A percentile compares a stretch with the other conserved stretches of the same genome.
phyloP scores from a whole-genome alignment of 1,284 basidiomycete species.

The Ganoderma lingzhi region DNA sequence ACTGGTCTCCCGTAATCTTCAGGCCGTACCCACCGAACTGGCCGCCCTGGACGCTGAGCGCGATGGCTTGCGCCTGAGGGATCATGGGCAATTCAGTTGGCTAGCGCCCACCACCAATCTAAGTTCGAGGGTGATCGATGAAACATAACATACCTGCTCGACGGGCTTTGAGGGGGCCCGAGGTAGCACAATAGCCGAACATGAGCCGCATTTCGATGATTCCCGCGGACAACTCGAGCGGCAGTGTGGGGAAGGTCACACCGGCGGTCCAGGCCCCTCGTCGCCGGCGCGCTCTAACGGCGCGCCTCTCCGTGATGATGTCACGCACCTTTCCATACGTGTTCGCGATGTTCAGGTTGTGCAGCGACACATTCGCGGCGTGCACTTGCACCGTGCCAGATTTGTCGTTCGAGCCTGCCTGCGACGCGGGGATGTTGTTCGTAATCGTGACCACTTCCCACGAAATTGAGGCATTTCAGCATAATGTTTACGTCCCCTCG shows the following conservation, averaged over 20 bases:
- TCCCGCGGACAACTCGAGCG: background rate
- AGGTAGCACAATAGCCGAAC: background rate
- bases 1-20: conserved; percentile 59
- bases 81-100: conserved; percentile 10
- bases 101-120: conserved; percentile 8
- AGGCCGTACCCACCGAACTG: conserved; percentile 60
- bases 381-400: conserved; percentile 62
- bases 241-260: background rate
- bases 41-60: conserved; percentile 59
- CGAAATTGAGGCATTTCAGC: background rate
- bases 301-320: conserved; percentile 18
- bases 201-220: conserved; percentile 2
- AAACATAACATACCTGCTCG: conserved; percentile 28
- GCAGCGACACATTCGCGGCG: conserved; percentile 58
- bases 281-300: conserved; percentile 8
- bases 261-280: conserved; percentile 8
- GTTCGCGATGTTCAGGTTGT: conserved; percentile 64
- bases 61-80: conserved; percentile 55
- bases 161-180: conserved; percentile 20
- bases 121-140: conserved; percentile 12
- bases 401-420: conserved; percentile 59
- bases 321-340: conserved; percentile 50
- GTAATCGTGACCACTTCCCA: conserved; percentile 49
- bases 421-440: conserved; percentile 48
- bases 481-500: conserved; percentile 17